Evolutionary conservation across 2,329 filamentous ascomycete species (phyloP), one percentile per base, ranked within the genome.

Genomic region (Alternaria novae-zelandiae): DNA sequence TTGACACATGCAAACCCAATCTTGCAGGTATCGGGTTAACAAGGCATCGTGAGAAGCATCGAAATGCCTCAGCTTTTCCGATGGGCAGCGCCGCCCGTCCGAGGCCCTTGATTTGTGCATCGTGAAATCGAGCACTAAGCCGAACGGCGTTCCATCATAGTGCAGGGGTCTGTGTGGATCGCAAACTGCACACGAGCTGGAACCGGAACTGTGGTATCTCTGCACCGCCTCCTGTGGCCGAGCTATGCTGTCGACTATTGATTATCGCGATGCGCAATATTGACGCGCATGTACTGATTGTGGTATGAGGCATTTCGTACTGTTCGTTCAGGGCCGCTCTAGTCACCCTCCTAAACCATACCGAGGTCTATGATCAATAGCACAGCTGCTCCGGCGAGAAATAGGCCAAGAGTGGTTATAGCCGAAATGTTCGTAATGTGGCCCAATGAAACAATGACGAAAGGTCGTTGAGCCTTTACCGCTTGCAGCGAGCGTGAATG

Each of bases 11-110:
- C 49, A 54, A 63, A 59, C 28, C 20, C 28, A 59, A 25, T 30
- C 32, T 36, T 11, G 57, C 36, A 41, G 36, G 36, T 41, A 17
- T 54, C 28, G 53, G 60, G 49, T 50, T 46, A 57, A 57, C 51
- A 30, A 58, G 41, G 50, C 49, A 58, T 60, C 53, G 59, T 47
- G 57, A 61, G 55, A 51, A 20, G 28, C 21, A 56, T 53, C 49
- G 53, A 74, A 73, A 72, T 73, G 67, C 69, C 69, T 71, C 69
- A 72, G 56, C 56, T 68, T 69, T 69, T 69, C 67, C 65, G 68
- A 57, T 56, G 25, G 56, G 53, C 43, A 60, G 30, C 61, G 62
- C 73, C 73, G 65, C 64, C 73, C 60, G 67, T 65, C 74, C 74
- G 74, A 72, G 57, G 47, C 45, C 50, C 56, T 30, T 72, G 66